phyloP scores from a whole-genome alignment of 1,284 basidiomycete species.

The Inonotus hispidus region DNA sequence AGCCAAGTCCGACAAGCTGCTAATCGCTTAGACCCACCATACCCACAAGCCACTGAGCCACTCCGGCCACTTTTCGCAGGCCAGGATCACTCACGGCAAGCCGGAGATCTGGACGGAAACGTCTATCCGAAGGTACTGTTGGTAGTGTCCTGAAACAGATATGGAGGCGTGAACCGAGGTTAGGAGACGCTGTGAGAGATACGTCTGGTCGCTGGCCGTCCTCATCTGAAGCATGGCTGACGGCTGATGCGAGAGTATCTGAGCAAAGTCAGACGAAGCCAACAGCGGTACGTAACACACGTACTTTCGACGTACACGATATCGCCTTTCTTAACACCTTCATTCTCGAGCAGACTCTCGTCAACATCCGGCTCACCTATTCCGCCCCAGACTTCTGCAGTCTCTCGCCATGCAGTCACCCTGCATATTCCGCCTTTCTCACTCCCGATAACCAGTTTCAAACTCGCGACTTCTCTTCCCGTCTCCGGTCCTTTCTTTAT shows the following conservation, averaged over 20 bases:
- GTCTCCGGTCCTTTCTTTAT: conserved; percentile 61
- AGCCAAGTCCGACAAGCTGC: no score
- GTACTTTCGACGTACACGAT: conserved; percentile 60
- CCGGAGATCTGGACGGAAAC: conserved; percentile 63
- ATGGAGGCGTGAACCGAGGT: conserved; percentile 50
- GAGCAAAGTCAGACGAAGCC: not conserved
- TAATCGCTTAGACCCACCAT: conserved; percentile 2
- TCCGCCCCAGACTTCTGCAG: conserved; percentile 66
- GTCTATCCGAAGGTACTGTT: conserved; percentile 49
- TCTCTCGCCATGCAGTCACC: conserved; percentile 69
- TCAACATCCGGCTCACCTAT: conserved; percentile 26
- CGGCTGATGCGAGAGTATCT: not conserved
- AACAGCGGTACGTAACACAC: conserved; percentile 24
- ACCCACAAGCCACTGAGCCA: conserved; percentile 66
- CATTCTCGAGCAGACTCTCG: conserved; percentile 15
- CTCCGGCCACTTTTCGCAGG: conserved; percentile 56
- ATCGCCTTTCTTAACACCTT: conserved; percentile 52
- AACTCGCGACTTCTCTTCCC: conserved; percentile 57
- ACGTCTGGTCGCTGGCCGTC: conserved; percentile 26
- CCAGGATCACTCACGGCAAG: conserved; percentile 61
- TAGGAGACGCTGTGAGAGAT: conserved; percentile 56
- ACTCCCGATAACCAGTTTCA: conserved; percentile 65
- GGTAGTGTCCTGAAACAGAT: conserved; percentile 77
- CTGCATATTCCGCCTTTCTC: conserved; percentile 60
- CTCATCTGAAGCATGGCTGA: not conserved